These are phyloP conservation scores for Spinacia oleracea DNA, from an alignment of 179 eudicot species.

Conservation along the genomic window DNA sequence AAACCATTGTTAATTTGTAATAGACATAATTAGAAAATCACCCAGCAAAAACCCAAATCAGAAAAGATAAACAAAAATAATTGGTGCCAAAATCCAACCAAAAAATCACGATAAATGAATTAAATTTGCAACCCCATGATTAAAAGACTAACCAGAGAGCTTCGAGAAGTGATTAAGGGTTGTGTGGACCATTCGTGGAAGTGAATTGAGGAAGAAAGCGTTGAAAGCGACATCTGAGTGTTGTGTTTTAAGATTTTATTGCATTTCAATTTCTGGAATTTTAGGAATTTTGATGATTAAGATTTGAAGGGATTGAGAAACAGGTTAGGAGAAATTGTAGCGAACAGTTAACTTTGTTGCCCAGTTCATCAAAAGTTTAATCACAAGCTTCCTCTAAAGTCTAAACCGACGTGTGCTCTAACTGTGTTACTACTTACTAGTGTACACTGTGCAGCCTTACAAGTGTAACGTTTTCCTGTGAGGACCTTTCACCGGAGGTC, in stretches of 20 bases:
- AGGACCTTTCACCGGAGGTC: too few species aligned
- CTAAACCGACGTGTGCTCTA: too few species aligned
- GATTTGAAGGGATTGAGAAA: too few species aligned
- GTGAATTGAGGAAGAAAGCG: slow-evolving; percentile 2
- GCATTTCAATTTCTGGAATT: background rate
- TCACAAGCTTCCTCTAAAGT: too few species aligned
- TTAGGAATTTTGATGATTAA: background rate
- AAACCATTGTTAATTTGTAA: background rate
- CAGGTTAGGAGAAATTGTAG: background rate
- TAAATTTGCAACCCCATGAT: background rate
- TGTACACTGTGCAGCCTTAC: too few species aligned
- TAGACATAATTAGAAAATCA: background rate
- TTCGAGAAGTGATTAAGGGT: background rate
- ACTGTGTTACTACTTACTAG: too few species aligned
- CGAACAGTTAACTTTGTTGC: background rate
- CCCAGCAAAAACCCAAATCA: background rate
- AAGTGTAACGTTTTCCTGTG: too few species aligned
- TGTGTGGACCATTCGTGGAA: background rate
- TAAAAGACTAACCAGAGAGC: slow-evolving; percentile 22
- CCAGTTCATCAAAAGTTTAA: too few species aligned
- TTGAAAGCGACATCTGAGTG: slow-evolving; percentile 16
- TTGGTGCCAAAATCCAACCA: too few species aligned
- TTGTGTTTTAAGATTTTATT: background rate
- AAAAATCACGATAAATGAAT: background rate
- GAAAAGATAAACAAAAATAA: background rate